Percentiles rank a stretch among this genome's conserved stretches.
These are phyloP conservation scores for Yamadazyma ubonensis DNA, from an alignment of 805 yeast genomes.

Conservation along the genomic window DNA sequence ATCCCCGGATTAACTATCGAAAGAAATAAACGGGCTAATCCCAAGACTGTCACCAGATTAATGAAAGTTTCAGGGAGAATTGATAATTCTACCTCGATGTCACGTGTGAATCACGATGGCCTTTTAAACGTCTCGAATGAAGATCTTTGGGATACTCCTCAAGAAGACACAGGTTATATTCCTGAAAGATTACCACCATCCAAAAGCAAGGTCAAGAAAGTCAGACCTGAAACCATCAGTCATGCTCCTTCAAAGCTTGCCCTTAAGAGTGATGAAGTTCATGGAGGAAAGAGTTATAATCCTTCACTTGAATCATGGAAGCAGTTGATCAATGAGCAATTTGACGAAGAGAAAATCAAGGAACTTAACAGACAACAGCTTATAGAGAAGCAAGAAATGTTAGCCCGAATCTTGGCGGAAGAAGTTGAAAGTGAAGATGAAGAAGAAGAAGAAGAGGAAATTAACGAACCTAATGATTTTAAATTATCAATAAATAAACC, in stretches of 20 bases:
- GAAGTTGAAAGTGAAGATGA: slow-evolving; percentile 45
- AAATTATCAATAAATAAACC: slow-evolving; percentile 72
- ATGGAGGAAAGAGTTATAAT: slow-evolving; percentile 90
- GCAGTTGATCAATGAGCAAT: slow-evolving; percentile 64
- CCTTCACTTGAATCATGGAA: slow-evolving; percentile 88
- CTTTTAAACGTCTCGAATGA: slow-evolving; percentile 37
- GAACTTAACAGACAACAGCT: slow-evolving; percentile 64
- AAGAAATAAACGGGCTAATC: slow-evolving; percentile 48
- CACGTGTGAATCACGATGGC: slow-evolving; percentile 65
- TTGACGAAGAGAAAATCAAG: slow-evolving; percentile 57
- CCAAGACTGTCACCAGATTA: slow-evolving; percentile 60
- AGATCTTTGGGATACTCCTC: slow-evolving; percentile 69
- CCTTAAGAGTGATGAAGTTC: slow-evolving; percentile 43
- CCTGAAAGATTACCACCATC: slow-evolving; percentile 27
- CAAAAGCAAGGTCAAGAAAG: slow-evolving; percentile 45
- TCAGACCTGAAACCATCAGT: slow-evolving; percentile 12
- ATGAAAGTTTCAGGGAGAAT: slow-evolving; percentile 77
- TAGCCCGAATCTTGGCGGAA: slow-evolving; percentile 63
- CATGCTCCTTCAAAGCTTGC: slow-evolving; percentile 53
- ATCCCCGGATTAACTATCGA: slow-evolving; percentile 57
- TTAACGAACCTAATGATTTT: slow-evolving; percentile 30
- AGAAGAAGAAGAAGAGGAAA: slow-evolving; percentile 40
- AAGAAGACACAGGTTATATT: not conserved
- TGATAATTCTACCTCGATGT: slow-evolving; percentile 51
- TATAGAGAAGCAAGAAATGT: slow-evolving; percentile 60